Percentiles rank a stretch among this genome's conserved stretches.
Evolutionary conservation across 129 eudicot genomes (phyloP).

Genomic region (Cynara cardunculus): DNA sequence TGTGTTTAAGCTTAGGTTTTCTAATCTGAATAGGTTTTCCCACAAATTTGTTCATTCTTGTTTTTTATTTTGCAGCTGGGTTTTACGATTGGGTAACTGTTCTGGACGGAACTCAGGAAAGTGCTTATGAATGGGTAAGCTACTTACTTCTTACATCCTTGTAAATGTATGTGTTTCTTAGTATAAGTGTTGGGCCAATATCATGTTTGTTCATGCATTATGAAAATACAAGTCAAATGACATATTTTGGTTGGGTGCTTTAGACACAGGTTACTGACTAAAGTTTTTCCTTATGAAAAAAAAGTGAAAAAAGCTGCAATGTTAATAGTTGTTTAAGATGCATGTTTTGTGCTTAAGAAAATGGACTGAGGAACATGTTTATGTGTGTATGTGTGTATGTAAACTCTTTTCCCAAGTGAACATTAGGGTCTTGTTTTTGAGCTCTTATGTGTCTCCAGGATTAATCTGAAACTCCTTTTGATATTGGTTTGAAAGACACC

Average conservation of each 20-base stretch:
- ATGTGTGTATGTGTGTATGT: background rate
- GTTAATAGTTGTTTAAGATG: background rate
- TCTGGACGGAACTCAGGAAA: slow-evolving; percentile 94
- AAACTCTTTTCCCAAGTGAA: background rate
- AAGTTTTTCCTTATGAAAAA: background rate
- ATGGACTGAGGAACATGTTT: background rate
- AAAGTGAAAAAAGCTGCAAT: background rate
- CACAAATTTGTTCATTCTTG: no score
- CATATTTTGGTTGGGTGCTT: background rate
- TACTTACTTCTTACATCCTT: slow-evolving; percentile 6
- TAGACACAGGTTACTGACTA: background rate
- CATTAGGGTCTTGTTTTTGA: background rate
- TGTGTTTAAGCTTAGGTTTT: no score
- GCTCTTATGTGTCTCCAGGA: background rate
- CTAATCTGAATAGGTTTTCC: no score
- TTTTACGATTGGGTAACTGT: slow-evolving; percentile 93
- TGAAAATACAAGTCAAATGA: background rate
- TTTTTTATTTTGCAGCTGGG: no score
- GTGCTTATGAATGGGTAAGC: slow-evolving; percentile 98
- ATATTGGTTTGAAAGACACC: no score
- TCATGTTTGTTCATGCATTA: slow-evolving; percentile 1
- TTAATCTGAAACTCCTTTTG: no score
- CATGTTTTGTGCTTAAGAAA: background rate
- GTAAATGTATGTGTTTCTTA: background rate
- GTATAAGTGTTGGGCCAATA: background rate